These are phyloP conservation scores for Quercus mongolica DNA, from an alignment of 306 rosid genomes.

Conservation along the genomic window DNA sequence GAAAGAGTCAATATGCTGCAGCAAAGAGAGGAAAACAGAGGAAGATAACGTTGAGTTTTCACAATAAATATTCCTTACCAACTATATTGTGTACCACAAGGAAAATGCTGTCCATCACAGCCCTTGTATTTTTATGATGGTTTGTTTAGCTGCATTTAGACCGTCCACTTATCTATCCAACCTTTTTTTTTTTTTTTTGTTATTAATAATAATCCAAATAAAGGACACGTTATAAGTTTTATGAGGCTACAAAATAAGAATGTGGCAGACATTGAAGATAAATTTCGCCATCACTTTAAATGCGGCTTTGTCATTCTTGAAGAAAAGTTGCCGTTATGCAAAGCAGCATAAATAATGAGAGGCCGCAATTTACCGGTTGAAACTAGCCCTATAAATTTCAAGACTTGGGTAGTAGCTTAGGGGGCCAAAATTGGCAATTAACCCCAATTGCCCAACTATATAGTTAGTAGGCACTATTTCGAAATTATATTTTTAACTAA, in stretches of 20 bases:
- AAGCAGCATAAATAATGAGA: background rate
- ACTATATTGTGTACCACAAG: background rate
- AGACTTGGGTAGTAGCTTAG: no score
- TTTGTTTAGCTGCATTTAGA: background rate
- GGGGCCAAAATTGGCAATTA: no score
- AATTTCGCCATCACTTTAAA: conserved; percentile 23
- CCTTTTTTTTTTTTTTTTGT: background rate
- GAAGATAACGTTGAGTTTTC: conserved; percentile 5
- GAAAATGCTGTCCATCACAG: background rate
- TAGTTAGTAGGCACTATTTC: no score
- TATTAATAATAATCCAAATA: background rate
- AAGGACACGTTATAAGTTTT: background rate
- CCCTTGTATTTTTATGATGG: conserved; percentile 4
- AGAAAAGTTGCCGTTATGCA: background rate
- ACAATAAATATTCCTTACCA: background rate
- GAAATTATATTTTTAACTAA: no score
- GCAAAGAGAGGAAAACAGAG: background rate
- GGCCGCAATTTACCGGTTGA: no score
- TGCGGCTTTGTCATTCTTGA: background rate
- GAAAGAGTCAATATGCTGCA: background rate
- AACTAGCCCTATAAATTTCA: no score
- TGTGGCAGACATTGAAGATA: conserved; percentile 15
- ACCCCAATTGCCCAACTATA: no score
- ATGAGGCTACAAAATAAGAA: conserved; percentile 17
- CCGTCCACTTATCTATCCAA: conserved; percentile 6